A percentile compares a stretch with the other conserved stretches of the same genome.
phyloP scores from a whole-genome alignment of 345 rosid genomes.

The Conringia planisiliqua region DNA sequence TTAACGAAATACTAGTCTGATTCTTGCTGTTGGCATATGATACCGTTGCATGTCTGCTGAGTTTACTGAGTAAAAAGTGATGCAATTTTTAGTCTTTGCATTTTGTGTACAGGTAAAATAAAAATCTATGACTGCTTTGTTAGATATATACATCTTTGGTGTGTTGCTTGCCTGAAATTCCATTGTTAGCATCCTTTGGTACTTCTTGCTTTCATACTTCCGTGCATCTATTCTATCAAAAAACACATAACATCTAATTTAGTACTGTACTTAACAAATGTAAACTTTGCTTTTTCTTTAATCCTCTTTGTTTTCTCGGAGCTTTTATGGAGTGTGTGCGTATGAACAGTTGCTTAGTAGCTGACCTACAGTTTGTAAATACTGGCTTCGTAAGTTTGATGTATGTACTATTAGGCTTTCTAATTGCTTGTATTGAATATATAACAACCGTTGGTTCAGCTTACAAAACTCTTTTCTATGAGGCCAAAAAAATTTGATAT shows the following conservation, averaged over 20 bases:
- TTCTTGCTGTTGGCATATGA: slow-evolving; percentile 1
- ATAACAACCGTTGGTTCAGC: background rate
- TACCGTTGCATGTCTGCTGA: background rate
- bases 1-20: background rate
- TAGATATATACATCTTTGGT: background rate
- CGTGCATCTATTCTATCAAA: background rate
- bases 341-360: slow-evolving; percentile 13
- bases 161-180: background rate
- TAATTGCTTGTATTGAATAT: slow-evolving; percentile 13
- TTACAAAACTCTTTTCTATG: slow-evolving; percentile 7
- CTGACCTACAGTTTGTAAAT: slow-evolving; percentile 13
- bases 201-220: background rate
- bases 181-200: background rate
- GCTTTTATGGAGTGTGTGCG: background rate
- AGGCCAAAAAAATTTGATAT: background rate
- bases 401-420: background rate
- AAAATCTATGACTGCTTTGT: background rate
- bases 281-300: background rate
- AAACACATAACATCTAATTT: background rate
- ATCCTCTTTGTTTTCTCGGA: background rate
- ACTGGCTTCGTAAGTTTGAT: background rate
- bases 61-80: background rate
- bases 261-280: background rate
- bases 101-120: background rate
- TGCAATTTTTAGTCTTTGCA: background rate